Conservation (phyloP, 148 eudicot species). For the Rhododendron ovatum region DNA sequence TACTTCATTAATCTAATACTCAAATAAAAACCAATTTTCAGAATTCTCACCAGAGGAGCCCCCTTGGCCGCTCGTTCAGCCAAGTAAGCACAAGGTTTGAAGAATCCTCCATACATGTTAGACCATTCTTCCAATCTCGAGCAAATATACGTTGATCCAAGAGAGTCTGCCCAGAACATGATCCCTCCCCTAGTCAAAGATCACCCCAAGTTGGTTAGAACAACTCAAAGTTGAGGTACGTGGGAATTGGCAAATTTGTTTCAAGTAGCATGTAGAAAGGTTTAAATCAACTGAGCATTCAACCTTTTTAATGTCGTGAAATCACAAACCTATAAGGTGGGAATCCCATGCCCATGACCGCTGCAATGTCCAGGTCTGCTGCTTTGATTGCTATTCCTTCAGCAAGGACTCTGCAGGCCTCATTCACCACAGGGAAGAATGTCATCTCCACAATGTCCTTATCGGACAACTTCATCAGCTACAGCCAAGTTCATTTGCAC, state of each 20-base stretch:
- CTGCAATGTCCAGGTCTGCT: constrained; percentile 76
- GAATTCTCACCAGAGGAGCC: constrained; percentile 62
- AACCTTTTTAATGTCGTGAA: background rate
- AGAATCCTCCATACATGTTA: constrained; percentile 68
- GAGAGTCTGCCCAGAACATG: constrained; percentile 82
- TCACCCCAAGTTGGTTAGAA: background rate
- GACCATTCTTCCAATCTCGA: constrained; percentile 85
- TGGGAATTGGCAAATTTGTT: no score
- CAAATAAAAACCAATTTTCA: background rate
- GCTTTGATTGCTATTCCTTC: constrained; percentile 93
- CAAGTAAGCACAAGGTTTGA: constrained; percentile 84
- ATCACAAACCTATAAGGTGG: constrained; percentile 82
- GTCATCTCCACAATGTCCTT: constrained; percentile 88
- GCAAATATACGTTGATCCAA: constrained; percentile 77
- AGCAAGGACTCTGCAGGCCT: constrained; percentile 79
- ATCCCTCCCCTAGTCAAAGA: constrained; percentile 68
- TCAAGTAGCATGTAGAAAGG: background rate
- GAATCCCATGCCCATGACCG: constrained; percentile 90
- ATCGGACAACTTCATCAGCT: constrained; percentile 60
- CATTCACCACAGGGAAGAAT: constrained; percentile 92
- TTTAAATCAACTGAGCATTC: background rate
- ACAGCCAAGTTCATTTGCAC: constrained; percentile 15
- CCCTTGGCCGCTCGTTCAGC: constrained; percentile 80
- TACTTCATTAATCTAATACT: background rate
- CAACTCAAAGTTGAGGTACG: background rate